Conservation (phyloP, 2,329 filamentous ascomycete species). For the Diaporthe citrichinensis region DNA sequence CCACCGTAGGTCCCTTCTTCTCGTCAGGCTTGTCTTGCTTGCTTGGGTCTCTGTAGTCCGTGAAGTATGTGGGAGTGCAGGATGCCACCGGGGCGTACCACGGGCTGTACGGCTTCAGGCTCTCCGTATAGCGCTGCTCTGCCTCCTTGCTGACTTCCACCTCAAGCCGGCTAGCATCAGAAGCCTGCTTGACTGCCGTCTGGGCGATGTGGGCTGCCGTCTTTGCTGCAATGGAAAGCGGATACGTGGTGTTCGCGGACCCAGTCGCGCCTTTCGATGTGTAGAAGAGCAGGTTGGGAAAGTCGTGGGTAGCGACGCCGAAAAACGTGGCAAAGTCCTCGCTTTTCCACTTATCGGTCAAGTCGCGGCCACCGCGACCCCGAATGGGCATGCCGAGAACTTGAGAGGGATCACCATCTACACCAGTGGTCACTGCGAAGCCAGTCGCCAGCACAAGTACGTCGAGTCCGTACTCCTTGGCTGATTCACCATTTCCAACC, state of each 20-base stretch:
- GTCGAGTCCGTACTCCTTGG: neutral
- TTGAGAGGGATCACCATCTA: neutral
- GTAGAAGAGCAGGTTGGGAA: slow-evolving; percentile 1
- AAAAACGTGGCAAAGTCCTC: neutral
- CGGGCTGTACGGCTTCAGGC: neutral
- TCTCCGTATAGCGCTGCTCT: neutral
- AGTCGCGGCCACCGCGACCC: neutral
- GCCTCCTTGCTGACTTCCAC: slow-evolving; percentile 33
- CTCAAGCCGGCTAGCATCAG: neutral
- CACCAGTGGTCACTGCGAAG: neutral
- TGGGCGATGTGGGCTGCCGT: neutral
- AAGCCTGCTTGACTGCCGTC: neutral
- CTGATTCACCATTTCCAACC: neutral
- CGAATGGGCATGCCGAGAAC: neutral
- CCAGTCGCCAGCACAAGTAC: neutral
- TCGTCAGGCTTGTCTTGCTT: neutral
- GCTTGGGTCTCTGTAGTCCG: neutral
- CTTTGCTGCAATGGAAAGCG: neutral
- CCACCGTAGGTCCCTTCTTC: neutral
- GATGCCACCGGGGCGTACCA: neutral
- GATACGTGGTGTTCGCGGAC: neutral
- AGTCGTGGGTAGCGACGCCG: neutral
- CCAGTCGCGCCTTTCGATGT: neutral
- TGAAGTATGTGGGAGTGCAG: neutral
- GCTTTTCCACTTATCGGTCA: neutral